Conservation (phyloP, 352 stramenopile genomes). For the Pythium guiyangense region DNA sequence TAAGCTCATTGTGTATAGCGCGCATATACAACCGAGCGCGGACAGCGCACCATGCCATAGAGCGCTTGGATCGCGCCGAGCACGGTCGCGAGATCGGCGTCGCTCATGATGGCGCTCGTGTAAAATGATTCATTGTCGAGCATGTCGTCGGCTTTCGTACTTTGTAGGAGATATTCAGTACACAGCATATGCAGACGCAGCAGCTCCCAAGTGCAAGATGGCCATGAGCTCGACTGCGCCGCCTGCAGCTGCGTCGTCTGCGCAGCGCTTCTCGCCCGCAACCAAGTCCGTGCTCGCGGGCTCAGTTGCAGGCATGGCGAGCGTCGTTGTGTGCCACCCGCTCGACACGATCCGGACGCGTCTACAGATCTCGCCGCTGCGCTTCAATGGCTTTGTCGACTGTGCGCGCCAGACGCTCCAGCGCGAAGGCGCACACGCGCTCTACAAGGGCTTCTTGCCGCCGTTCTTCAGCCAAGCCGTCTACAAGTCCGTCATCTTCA, state of each 20-base stretch:
- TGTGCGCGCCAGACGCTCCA: constrained; percentile 57
- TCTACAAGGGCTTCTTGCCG: constrained; percentile 86
- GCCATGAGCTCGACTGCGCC: too few species aligned
- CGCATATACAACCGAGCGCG: constrained; percentile 2
- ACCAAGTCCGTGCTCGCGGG: constrained; percentile 69
- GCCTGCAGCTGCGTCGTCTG: too few species aligned
- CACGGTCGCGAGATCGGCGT: constrained; percentile 33
- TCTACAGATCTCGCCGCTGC: constrained; percentile 65
- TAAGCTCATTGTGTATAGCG: background rate
- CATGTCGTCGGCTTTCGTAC: too few species aligned
- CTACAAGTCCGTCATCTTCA: constrained; percentile 90
- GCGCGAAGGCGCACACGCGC: constrained; percentile 50
- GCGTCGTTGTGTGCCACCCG: constrained; percentile 76
- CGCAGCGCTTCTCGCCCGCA: constrained; percentile 34
- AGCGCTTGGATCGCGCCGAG: constrained; percentile 52
- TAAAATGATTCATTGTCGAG: background rate
- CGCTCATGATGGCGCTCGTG: constrained; percentile 14
- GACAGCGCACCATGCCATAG: constrained; percentile 48
- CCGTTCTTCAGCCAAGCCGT: constrained; percentile 84
- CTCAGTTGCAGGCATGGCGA: constrained; percentile 80
- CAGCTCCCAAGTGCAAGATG: too few species aligned
- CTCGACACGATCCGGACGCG: constrained; percentile 86
- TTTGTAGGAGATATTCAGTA: too few species aligned
- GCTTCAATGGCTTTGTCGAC: constrained; percentile 58
- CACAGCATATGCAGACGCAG: too few species aligned